phyloP scores from a whole-genome alignment of 1,284 basidiomycete species.

The Ustilago sp. region DNA sequence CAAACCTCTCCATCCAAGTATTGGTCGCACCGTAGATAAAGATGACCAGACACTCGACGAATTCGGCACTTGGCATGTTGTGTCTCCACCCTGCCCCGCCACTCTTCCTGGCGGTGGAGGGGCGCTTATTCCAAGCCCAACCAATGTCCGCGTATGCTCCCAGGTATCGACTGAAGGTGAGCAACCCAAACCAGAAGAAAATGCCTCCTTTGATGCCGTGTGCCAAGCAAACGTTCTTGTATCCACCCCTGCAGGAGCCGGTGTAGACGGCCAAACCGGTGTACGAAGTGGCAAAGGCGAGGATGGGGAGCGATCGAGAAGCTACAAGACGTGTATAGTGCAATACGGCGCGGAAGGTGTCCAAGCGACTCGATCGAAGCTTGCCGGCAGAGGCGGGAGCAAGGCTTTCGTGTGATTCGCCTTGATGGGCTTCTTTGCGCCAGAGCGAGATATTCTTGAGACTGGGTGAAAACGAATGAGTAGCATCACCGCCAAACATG shows the following conservation, averaged over 20 bases:
- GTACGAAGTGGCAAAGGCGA: slow-evolving; percentile 77
- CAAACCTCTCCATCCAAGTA: slow-evolving; percentile 95
- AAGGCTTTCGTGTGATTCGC: not conserved
- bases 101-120: slow-evolving; percentile 37
- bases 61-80: slow-evolving; percentile 76
- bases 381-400: not conserved
- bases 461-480: slow-evolving; percentile 11
- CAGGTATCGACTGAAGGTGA: slow-evolving; percentile 89
- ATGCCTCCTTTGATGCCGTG: slow-evolving; percentile 85
- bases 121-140: slow-evolving; percentile 89
- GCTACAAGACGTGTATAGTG: slow-evolving; percentile 63
- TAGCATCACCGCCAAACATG: slow-evolving; percentile 28
- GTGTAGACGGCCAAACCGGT: slow-evolving; percentile 83
- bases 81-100: slow-evolving; percentile 36
- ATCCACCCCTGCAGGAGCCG: slow-evolving; percentile 77
- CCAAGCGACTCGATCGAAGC: slow-evolving; percentile 21
- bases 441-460: slow-evolving; percentile 36
- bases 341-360: slow-evolving; percentile 19
- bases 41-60: slow-evolving; percentile 86
- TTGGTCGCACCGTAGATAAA: slow-evolving; percentile 91
- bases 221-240: slow-evolving; percentile 83
- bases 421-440: slow-evolving; percentile 22
- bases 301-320: slow-evolving; percentile 77
- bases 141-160: slow-evolving; percentile 88
- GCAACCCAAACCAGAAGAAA: slow-evolving; percentile 78